Evolutionary conservation across 768 basidiomycete species (phyloP).

Genomic region (Plicaturopsis crispa): DNA sequence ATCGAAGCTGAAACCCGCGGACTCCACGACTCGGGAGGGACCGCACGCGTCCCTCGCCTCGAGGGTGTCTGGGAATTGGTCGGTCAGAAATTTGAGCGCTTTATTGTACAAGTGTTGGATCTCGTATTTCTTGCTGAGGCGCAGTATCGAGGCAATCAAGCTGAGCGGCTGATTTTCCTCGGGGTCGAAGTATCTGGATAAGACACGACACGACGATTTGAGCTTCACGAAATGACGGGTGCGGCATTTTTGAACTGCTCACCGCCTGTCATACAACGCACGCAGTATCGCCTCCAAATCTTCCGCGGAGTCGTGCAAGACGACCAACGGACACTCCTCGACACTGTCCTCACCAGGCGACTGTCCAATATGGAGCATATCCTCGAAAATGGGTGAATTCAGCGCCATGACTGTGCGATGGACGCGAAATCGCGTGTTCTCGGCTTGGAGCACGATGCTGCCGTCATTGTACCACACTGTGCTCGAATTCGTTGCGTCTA

Average conservation of each 20-base stretch:
- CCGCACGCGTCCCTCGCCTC: neutral
- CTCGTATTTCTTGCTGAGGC: neutral
- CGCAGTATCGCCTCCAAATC: conserved; percentile 1
- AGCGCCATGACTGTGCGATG: conserved; percentile 11
- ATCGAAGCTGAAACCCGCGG: neutral
- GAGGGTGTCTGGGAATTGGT: neutral
- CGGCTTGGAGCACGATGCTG: conserved; percentile 22
- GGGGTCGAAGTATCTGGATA: neutral
- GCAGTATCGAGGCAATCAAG: neutral
- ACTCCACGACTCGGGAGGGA: neutral
- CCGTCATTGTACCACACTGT: conserved; percentile 23
- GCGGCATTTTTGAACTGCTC: neutral
- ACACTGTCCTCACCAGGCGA: too few species aligned
- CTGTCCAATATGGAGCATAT: too few species aligned
- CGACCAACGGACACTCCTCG: conserved; percentile 1
- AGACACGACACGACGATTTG: too few species aligned
- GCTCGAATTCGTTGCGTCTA: too few species aligned
- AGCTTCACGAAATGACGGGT: neutral
- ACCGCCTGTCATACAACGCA: neutral
- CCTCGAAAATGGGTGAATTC: conserved; percentile 9
- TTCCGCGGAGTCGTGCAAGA: conserved; percentile 1
- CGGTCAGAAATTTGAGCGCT: neutral
- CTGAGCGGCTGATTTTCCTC: neutral
- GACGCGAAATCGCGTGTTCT: conserved; percentile 10
- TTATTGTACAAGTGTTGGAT: neutral